Evolutionary conservation across 2,329 filamentous ascomycete genomes (phyloP).

Genomic region (Aspergillus sergii): DNA sequence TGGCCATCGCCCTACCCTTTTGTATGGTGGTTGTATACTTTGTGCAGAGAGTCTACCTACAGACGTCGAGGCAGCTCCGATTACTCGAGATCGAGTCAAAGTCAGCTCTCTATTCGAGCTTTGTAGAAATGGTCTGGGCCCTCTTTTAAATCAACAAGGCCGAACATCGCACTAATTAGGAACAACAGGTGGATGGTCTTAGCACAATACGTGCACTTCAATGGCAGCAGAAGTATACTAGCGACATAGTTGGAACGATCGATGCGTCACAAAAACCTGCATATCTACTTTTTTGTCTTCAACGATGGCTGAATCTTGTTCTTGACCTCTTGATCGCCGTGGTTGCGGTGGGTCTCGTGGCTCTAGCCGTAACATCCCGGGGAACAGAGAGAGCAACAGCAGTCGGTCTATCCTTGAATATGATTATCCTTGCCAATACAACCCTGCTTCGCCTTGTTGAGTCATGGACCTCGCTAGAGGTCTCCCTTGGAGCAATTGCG

Average conservation of each 20-base stretch:
- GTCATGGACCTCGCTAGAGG: slow-evolving; percentile 57
- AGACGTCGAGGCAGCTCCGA: slow-evolving; percentile 20
- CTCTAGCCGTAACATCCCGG: slow-evolving; percentile 15
- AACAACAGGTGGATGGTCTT: slow-evolving; percentile 10
- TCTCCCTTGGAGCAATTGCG: slow-evolving; percentile 54
- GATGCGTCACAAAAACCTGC: slow-evolving; percentile 23
- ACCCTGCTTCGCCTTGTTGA: slow-evolving; percentile 46
- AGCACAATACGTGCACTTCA: slow-evolving; percentile 19
- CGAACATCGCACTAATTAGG: not conserved
- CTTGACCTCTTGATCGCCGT: slow-evolving; percentile 21
- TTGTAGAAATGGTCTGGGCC: slow-evolving; percentile 12
- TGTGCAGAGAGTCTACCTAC: slow-evolving; percentile 9
- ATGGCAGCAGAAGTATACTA: slow-evolving; percentile 7
- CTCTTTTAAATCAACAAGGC: not conserved
- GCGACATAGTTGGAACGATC: slow-evolving; percentile 4
- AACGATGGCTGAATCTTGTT: slow-evolving; percentile 24
- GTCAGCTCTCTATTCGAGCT: slow-evolving; percentile 15
- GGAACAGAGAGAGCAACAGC: slow-evolving; percentile 41
- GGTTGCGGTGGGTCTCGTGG: slow-evolving; percentile 12
- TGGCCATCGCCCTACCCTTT: not conserved
- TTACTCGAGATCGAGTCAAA: slow-evolving; percentile 24
- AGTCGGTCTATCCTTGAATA: slow-evolving; percentile 50
- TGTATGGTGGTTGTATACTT: not conserved
- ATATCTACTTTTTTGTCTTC: slow-evolving; percentile 25
- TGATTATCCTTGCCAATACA: slow-evolving; percentile 50